Evolutionary conservation across 2,329 filamentous ascomycete genomes (phyloP).

Genomic region (Diaporthe ilicicola): DNA sequence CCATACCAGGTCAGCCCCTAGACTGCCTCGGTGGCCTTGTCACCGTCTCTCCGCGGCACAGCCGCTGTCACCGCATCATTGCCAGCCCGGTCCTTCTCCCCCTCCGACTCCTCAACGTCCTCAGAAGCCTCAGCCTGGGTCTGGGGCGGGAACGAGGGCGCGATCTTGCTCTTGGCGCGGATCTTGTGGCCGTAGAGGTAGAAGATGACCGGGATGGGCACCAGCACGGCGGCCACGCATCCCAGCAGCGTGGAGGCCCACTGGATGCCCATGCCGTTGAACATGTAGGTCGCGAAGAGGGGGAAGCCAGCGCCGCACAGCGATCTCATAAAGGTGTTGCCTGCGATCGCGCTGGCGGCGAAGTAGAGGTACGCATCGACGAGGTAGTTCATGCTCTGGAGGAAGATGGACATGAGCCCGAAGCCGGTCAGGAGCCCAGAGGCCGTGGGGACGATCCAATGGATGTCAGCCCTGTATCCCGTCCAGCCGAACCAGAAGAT

Average conservation of each 20-base stretch:
- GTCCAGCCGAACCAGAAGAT: slow-evolving; percentile 85
- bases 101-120: slow-evolving; percentile 17
- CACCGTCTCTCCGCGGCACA: slow-evolving; percentile 30
- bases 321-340: slow-evolving; percentile 82
- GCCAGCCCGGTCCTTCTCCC: slow-evolving; percentile 25
- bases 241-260: slow-evolving; percentile 70
- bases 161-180: slow-evolving; percentile 62
- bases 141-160: slow-evolving; percentile 53
- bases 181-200: slow-evolving; percentile 68
- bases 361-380: slow-evolving; percentile 79
- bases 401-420: slow-evolving; percentile 84
- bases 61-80: slow-evolving; percentile 32
- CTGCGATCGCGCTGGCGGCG: slow-evolving; percentile 82
- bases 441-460: slow-evolving; percentile 71
- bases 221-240: slow-evolving; percentile 63
- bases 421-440: slow-evolving; percentile 74
- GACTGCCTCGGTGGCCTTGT: slow-evolving; percentile 39
- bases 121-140: slow-evolving; percentile 1
- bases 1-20: neutral
- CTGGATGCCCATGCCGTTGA: slow-evolving; percentile 67
- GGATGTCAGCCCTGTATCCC: slow-evolving; percentile 63
- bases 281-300: slow-evolving; percentile 79
- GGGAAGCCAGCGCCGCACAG: slow-evolving; percentile 82
- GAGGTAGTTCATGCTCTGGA: slow-evolving; percentile 82
- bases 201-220: slow-evolving; percentile 71